Evolutionary conservation across 2,329 filamentous ascomycete genomes (phyloP).

Genomic region (Hypoxylon sp.): DNA sequence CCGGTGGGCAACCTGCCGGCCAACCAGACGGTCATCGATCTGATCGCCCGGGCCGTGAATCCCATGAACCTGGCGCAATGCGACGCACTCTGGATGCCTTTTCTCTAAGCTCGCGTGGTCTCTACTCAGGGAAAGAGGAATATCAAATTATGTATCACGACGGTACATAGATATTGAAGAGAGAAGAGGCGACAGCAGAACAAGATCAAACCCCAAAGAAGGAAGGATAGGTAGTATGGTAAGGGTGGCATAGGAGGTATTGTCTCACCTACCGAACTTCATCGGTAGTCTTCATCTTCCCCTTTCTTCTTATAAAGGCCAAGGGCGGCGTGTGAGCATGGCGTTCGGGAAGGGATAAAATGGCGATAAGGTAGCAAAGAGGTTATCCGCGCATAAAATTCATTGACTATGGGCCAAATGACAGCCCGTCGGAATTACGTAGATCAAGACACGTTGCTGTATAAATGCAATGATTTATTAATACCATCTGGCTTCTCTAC

Average conservation of each 20-base stretch:
- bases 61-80: conserved; percentile 87
- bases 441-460: too few species aligned
- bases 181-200: too few species aligned
- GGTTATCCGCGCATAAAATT: too few species aligned
- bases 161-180: too few species aligned
- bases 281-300: neutral
- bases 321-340: neutral
- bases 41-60: conserved; percentile 91
- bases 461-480: neutral
- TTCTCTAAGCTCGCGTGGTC: conserved; percentile 74
- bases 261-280: too few species aligned
- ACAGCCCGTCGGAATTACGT: too few species aligned
- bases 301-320: neutral
- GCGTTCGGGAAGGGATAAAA: neutral
- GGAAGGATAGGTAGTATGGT: neutral
- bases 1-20: conserved; percentile 85
- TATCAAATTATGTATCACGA: too few species aligned
- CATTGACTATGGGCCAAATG: neutral
- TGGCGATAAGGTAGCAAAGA: too few species aligned
- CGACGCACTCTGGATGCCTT: conserved; percentile 97
- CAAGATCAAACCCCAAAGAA: neutral
- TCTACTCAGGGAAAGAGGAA: too few species aligned
- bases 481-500: neutral
- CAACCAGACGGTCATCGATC: conserved; percentile 95
- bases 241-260: too few species aligned